Conservation (phyloP, 208 protist genomes). For the Crithidia sp. region DNA sequence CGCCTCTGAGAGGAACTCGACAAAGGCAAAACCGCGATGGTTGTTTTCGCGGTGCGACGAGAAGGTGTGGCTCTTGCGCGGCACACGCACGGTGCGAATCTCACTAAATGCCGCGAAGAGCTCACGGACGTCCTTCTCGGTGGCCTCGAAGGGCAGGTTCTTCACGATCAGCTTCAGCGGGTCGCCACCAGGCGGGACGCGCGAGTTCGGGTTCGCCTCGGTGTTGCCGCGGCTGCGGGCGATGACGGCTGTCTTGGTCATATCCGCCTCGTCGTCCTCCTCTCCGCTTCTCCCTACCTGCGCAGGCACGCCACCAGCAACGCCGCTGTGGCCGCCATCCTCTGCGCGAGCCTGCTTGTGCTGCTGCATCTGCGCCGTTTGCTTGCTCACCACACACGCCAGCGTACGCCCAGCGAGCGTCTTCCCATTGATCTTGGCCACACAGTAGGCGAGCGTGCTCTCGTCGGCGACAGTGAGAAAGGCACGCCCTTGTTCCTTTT, state of each 20-base stretch:
- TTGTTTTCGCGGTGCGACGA: conserved; percentile 84
- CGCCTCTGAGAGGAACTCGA: conserved; percentile 96
- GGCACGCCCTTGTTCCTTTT: conserved; percentile 95
- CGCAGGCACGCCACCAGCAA: neutral
- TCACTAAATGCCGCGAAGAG: conserved; percentile 97
- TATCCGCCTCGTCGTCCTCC: conserved; percentile 31
- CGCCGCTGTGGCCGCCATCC: neutral
- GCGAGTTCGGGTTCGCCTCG: conserved; percentile 6
- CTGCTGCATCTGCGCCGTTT: conserved; percentile 41
- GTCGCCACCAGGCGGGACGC: conserved; percentile 79
- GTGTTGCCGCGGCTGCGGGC: conserved; percentile 21
- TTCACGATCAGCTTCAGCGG: conserved; percentile 96
- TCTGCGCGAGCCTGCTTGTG: conserved; percentile 31
- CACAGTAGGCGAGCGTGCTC: conserved; percentile 61
- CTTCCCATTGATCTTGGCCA: conserved; percentile 62
- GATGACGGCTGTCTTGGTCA: conserved; percentile 35
- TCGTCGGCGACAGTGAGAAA: conserved; percentile 87
- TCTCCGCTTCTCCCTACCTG: conserved; percentile 8
- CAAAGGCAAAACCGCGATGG: conserved; percentile 98
- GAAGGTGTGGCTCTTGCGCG: conserved; percentile 93
- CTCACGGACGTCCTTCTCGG: conserved; percentile 94
- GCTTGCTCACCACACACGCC: conserved; percentile 81
- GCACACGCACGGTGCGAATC: conserved; percentile 96
- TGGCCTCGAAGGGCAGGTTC: conserved; percentile 99
- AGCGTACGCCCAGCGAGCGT: conserved; percentile 62